Evolutionary conservation across 768 basidiomycete genomes (phyloP).

Genomic region (Boletus tylopilopsis): DNA sequence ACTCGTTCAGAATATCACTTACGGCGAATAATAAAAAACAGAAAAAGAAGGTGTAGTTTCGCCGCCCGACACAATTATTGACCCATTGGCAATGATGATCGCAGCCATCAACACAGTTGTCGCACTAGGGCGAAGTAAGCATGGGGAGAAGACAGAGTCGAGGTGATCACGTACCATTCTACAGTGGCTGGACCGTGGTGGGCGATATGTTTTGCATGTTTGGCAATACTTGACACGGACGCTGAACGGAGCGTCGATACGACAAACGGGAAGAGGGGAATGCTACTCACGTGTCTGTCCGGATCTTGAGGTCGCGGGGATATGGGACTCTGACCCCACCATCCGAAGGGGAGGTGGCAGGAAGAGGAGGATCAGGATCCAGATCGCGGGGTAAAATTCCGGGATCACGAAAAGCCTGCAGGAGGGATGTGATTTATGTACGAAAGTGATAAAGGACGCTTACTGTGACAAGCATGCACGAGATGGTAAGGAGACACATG

Average conservation of each 20-base stretch:
- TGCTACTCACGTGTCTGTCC: constrained; percentile 64
- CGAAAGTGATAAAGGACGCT: constrained; percentile 24
- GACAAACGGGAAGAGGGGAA: not conserved
- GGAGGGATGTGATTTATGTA: not conserved
- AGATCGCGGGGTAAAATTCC: constrained; percentile 88
- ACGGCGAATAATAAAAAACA: constrained; percentile 75
- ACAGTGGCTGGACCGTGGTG: constrained; percentile 93
- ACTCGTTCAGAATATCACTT: constrained; percentile 30
- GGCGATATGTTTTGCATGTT: constrained; percentile 89
- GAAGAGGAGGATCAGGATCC: constrained; percentile 82
- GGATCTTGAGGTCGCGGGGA: constrained; percentile 79
- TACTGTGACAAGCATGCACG: constrained; percentile 76
- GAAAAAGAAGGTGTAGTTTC: constrained; percentile 95
- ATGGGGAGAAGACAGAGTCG: not conserved
- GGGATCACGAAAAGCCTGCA: constrained; percentile 73
- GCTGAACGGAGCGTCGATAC: constrained; percentile 35
- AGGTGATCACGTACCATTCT: constrained; percentile 60
- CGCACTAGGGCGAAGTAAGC: constrained; percentile 55
- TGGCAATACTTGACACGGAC: constrained; percentile 92
- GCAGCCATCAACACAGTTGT: constrained; percentile 95
- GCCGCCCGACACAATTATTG: constrained; percentile 92
- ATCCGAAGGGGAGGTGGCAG: constrained; percentile 59
- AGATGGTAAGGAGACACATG: constrained; percentile 61
- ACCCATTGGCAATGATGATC: constrained; percentile 92
- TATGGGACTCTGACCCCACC: constrained; percentile 60